Evolutionary conservation across 768 basidiomycete genomes (phyloP).

Genomic region (Dentipellis fragilis): DNA sequence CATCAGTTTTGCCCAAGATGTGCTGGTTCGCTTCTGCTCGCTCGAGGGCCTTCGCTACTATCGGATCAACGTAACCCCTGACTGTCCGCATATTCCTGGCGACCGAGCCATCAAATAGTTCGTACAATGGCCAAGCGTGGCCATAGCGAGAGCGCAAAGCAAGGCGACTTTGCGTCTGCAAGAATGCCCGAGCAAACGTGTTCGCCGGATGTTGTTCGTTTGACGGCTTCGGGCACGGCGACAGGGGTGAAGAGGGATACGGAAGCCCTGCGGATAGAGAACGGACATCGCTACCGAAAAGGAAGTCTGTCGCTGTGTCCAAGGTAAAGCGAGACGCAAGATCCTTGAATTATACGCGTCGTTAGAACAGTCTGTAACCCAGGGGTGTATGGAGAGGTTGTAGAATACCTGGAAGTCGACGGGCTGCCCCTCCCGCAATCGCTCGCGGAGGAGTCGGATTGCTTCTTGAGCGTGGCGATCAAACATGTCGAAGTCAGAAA

Average conservation of each 20-base stretch:
- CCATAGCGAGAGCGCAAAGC: neutral
- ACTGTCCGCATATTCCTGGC: neutral
- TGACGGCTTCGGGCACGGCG: neutral
- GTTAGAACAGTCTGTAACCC: neutral
- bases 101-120: neutral
- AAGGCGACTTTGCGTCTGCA: neutral
- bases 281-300: conserved; percentile 34
- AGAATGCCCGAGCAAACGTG: neutral
- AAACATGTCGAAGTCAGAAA: conserved; percentile 23
- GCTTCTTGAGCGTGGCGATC: conserved; percentile 20
- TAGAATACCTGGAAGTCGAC: neutral
- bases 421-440: neutral
- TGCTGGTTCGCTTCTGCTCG: neutral
- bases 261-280: conserved; percentile 26
- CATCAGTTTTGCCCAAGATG: neutral
- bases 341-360: conserved; percentile 20
- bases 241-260: conserved; percentile 23
- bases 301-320: conserved; percentile 41
- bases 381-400: neutral
- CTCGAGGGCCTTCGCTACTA: neutral
- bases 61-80: neutral
- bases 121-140: neutral
- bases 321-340: conserved; percentile 36
- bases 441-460: conserved; percentile 1
- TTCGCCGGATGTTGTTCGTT: neutral